Conservation (phyloP, 257 asterid genomes). For the Prunella vulgaris region DNA sequence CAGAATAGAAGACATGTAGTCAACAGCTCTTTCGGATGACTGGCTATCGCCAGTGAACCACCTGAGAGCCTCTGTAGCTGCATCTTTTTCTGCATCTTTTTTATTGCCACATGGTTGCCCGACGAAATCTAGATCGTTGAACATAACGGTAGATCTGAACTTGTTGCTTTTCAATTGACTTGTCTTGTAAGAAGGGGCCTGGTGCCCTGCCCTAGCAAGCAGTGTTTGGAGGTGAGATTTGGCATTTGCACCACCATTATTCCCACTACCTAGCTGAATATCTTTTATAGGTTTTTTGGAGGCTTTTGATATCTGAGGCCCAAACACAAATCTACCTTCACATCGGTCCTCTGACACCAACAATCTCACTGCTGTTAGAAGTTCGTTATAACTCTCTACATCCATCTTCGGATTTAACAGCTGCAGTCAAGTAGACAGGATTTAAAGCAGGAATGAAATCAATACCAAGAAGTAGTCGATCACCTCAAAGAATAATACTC, state of each 20-base stretch:
- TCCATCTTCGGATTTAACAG: constrained; percentile 61
- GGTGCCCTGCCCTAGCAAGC: constrained; percentile 77
- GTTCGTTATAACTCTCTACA: constrained; percentile 45
- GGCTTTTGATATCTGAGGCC: constrained; percentile 44
- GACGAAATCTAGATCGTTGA: constrained; percentile 74
- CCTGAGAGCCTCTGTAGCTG: constrained; percentile 83
- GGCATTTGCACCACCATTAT: constrained; percentile 47
- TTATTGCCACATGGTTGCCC: constrained; percentile 76
- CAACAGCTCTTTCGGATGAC: constrained; percentile 44
- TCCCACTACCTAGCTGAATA: constrained; percentile 21
- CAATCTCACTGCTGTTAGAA: constrained; percentile 69
- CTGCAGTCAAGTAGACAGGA: constrained; percentile 45
- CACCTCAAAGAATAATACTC: not conserved
- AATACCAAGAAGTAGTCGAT: not conserved
- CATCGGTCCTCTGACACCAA: constrained; percentile 76
- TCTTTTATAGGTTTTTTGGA: constrained; percentile 38
- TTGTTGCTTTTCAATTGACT: constrained; percentile 54
- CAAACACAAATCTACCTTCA: constrained; percentile 85
- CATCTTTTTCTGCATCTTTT: constrained; percentile 92
- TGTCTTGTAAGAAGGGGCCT: constrained; percentile 66
- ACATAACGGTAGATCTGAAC: constrained; percentile 65
- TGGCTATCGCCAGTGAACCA: constrained; percentile 86
- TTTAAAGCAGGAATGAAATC: not conserved
- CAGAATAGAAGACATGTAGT: constrained; percentile 59
- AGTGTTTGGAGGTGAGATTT: constrained; percentile 72